Base-by-base conservation (phyloP, 1,284 basidiomycete species). In the Schizophyllum amplum region DNA sequence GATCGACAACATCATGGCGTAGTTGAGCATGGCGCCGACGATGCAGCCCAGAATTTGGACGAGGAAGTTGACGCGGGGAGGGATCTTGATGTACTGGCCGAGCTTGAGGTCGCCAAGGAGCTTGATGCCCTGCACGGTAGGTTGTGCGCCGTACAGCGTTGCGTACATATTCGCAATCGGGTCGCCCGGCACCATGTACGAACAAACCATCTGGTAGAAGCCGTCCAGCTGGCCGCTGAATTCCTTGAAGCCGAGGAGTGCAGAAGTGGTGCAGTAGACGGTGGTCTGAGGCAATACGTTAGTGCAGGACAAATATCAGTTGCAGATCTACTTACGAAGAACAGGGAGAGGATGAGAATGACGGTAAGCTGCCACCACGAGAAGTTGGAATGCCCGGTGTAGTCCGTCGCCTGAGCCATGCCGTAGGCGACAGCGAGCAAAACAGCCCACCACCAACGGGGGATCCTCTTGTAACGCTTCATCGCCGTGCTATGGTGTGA, bases 31-130 rank as follows among this genome's bases (percentile, higher is more conserved):
- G 24, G 54, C 57, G 25, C 57, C n/a, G 56, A 17, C 54, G 51
- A 58, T 55, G 50, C 53, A 58, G 5, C 84, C 85, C 72, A 82
- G 80, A 21, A 86, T 68, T 66, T 90, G 87, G 4, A 83, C 80
- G 23, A 80, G 62, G 68, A 90, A 87, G 74, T 85, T 86, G 49
- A 79, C 72, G 13, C 85, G 79, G 24, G 89, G 87, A 25, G 87
- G 86, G 54, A 91, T 79, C 73, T 90, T 90, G 57, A 86, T 69
- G 69, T 90, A 90, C 65, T 90, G 86, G 1, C 86, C 87, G 60
- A 90, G 75, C 70, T 90, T 90, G 53, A 90, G 73, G 65, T 90
- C 78, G 59, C 76, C 67, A 24, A 78, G 75, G 60, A 83, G 68
- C 54, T 68, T 65, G 57, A 83, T 76, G 3, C 53, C 57, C 54